Percentiles rank a stretch among this genome's conserved stretches.
phyloP scores from a whole-genome alignment of 108 stramenopile genomes.

The Phaeodactylum tricornutum region DNA sequence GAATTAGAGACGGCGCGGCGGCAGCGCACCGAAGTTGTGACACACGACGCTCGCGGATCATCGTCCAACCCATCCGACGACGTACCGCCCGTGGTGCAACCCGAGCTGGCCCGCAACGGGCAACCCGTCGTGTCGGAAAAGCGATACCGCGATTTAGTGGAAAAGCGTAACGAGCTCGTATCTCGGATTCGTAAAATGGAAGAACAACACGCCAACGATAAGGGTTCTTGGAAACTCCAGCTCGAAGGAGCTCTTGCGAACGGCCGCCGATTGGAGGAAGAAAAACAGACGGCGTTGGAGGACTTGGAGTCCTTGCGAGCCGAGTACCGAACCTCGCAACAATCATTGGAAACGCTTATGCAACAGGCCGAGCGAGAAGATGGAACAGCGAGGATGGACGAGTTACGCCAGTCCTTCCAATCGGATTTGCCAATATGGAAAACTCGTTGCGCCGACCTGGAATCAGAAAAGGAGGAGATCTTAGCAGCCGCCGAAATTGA shows the following conservation, averaged over 20 bases:
- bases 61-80: neutral
- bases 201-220: constrained; percentile 6
- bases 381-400: too few relatives aligned
- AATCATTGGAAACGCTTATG: neutral
- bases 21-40: neutral
- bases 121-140: too few relatives aligned
- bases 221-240: constrained; percentile 8
- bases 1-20: neutral
- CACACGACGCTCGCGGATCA: neutral
- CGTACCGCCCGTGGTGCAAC: neutral
- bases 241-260: constrained; percentile 6
- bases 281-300: neutral
- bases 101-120: too few relatives aligned
- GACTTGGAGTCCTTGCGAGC: neutral
- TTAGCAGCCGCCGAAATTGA: neutral
- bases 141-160: constrained; percentile 1
- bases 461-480: neutral
- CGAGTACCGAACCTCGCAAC: neutral
- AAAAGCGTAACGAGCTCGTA: neutral
- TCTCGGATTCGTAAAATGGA: neutral
- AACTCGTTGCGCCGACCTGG: too few relatives aligned
- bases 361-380: too few relatives aligned
- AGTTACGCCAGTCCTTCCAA: too few relatives aligned
- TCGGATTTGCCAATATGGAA: too few relatives aligned
- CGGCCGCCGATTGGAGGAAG: neutral